Evolutionary conservation across 2,329 filamentous ascomycete genomes (phyloP).

Genomic region (Bipolaris gigantea): DNA sequence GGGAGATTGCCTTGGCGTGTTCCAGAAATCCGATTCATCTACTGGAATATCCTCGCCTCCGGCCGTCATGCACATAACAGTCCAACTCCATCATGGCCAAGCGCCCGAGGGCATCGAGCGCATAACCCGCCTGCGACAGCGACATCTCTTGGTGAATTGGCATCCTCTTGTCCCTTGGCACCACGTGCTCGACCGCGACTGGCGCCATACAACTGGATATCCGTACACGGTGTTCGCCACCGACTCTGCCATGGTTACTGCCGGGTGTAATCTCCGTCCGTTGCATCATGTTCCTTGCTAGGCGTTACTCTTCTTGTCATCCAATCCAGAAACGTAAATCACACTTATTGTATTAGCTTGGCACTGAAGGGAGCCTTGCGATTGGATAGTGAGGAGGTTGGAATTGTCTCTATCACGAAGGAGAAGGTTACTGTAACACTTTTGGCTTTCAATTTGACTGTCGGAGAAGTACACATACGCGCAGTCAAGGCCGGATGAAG

Average conservation of each 20-base stretch:
- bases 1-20: neutral
- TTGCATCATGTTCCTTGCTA: neutral
- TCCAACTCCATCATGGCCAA: neutral
- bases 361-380: neutral
- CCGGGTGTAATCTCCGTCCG: neutral
- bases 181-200: neutral
- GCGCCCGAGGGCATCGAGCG: neutral
- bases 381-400: neutral
- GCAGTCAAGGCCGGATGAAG: neutral
- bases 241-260: neutral
- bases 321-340: neutral
- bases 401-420: neutral
- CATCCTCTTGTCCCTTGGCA: neutral
- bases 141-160: neutral
- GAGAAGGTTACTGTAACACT: neutral
- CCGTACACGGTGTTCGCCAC: neutral
- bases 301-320: neutral
- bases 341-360: neutral
- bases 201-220: neutral
- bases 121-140: neutral
- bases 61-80: neutral
- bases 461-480: neutral
- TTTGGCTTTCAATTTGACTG: neutral
- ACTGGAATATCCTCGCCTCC: neutral
- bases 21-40: neutral